Evolutionary conservation across 768 basidiomycete species (phyloP), one percentile per base, ranked within the genome.

Genomic region (Lenzites betulinus): DNA sequence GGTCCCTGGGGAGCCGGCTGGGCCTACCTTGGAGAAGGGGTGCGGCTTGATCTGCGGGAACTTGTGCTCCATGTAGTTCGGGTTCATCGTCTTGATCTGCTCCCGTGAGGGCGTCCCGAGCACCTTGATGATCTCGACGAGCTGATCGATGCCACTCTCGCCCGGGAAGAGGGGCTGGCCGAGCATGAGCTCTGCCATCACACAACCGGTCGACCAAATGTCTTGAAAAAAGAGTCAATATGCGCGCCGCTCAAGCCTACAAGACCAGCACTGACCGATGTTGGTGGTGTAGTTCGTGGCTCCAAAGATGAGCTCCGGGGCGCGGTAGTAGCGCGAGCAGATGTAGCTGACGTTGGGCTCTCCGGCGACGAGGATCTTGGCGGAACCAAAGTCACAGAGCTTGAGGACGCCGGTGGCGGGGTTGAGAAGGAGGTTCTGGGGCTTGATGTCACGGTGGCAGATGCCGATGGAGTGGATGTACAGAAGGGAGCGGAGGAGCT

Each of bases 11-110:
- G 58, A 33, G n/a, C 39, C 33, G 51, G 4, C 7, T 18, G 47
- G 30, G 71, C 76, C 26, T 60, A 93, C 93, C 87, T 98, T 98
- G 72, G 89, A 90, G 81, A 98, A 98, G 0, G 95, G 95, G 72
- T 98, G 96, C n/a, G 95, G 94, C 74, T 96, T 95, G 81, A 99
- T 99, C 77, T 98, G 96, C 1, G 97, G 97, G 81, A 99, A 99
- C 77, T 98, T 98, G 86, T 99, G 97, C 73, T 99, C 97, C 97
- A 98, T 98, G 78, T 99, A 99, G 79, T 99, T 99, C 56, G 97
- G 97, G 77, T 99, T 99, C 97, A 99, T 99, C 67, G 97, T 98
- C 88, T 99, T 98, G 85, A 99, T 99, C 76, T 99, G 97, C 73
- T 98, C 97, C 67, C 96, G 82, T 60, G 97, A 95, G 2, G 97